Evolutionary conservation across 805 yeast genomes (phyloP), one percentile per base, ranked within the genome.

Genomic region (Blastobotrys peoriensis): DNA sequence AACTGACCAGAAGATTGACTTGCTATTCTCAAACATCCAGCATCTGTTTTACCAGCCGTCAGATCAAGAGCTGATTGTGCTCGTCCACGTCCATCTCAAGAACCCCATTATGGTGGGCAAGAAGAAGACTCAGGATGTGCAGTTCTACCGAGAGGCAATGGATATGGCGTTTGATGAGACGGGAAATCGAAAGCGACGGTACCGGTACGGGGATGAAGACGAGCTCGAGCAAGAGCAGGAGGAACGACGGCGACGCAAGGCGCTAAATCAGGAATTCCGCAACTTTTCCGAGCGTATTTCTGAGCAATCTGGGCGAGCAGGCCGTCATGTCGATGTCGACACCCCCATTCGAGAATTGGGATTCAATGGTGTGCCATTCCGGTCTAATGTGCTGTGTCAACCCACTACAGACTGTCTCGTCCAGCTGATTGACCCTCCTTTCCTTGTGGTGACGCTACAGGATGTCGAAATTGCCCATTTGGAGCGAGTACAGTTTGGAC

Each of bases 181-280:
- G 16, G 96, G 97, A 52, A 89, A 87, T 49, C 82, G 96, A 50
- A 83, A 86, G 68, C 80, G 97, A 65, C 72, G 82, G 54, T 77
- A 76, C 53, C 69, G 93, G 59, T 93, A 93, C 62, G 98, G 98
- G 38, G 98, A 93, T 63, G 98, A 93, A 65, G 98, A 93, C 65
- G 98, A 93, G 68, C 72, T 93, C 52, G 98, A 93, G 66, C 97
- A 91, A 66, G 98, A 93, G 69, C 97, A 91, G 67, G 98, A 93
- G 65, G 98, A 93, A 68, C 81, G 97, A 69, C 76, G 91, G 65
- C 78, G 96, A 67, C 85, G 95, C 58, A 84, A 86, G 19, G 77
- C 86, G 33, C 76, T 93, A 58, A 96, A 93, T 67, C 86, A 84
- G 64, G 98, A 93, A 66, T 93, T 89, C 68, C 82, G 80, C 65